phyloP scores from a whole-genome alignment of 1,284 basidiomycete species.

The Boletus sp. region DNA sequence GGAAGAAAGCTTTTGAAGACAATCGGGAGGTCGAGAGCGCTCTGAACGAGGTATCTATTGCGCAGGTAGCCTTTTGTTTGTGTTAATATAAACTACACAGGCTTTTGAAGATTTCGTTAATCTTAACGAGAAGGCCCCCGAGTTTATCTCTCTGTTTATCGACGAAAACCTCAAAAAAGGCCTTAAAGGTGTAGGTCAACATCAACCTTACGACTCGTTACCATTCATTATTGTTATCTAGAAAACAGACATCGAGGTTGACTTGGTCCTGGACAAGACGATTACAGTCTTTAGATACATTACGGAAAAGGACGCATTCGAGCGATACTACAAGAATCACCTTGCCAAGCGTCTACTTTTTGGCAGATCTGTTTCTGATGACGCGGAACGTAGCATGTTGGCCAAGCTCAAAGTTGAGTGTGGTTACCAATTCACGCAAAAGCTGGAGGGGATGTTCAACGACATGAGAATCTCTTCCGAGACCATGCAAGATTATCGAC shows the following conservation, averaged over 20 bases:
- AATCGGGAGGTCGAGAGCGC: slow-evolving; percentile 82
- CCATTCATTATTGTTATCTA: slow-evolving; percentile 33
- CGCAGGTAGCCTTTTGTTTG: not conserved
- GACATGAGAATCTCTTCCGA: slow-evolving; percentile 93
- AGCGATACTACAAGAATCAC: slow-evolving; percentile 96
- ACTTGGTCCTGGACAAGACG: slow-evolving; percentile 87
- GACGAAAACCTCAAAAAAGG: slow-evolving; percentile 97
- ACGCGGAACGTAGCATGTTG: slow-evolving; percentile 97
- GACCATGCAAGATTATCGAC: slow-evolving; percentile 72
- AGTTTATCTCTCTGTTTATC: slow-evolving; percentile 96
- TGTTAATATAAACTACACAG: slow-evolving; percentile 38
- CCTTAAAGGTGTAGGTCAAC: slow-evolving; percentile 77
- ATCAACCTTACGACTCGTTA: not conserved
- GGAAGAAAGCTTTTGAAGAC: slow-evolving; percentile 66
- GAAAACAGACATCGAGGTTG: slow-evolving; percentile 95
- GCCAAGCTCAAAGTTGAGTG: slow-evolving; percentile 97
- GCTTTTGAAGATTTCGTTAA: slow-evolving; percentile 95
- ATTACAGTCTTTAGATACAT: slow-evolving; percentile 95
- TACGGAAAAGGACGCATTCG: slow-evolving; percentile 95
- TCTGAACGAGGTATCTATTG: slow-evolving; percentile 75
- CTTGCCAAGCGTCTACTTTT: slow-evolving; percentile 89
- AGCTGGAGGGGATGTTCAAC: slow-evolving; percentile 98
- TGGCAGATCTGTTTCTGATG: slow-evolving; percentile 88
- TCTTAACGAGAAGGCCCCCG: slow-evolving; percentile 81
- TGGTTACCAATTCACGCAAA: slow-evolving; percentile 96